These are phyloP conservation scores for Kwoniella dejecticola DNA, from an alignment of 768 basidiomycete species.

Conservation along the genomic window DNA sequence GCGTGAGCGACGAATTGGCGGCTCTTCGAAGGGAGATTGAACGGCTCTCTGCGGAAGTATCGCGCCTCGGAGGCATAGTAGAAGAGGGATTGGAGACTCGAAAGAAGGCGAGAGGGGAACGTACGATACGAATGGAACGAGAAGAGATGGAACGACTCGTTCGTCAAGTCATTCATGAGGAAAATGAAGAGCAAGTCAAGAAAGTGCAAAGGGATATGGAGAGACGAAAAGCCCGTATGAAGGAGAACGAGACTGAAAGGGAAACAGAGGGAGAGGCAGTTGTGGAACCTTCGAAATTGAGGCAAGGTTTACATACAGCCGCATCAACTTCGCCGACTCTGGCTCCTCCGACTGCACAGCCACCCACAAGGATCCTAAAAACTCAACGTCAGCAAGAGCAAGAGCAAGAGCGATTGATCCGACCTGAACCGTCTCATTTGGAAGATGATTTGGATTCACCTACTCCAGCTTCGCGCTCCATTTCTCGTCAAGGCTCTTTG, in stretches of 20 bases:
- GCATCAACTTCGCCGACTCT: constrained; percentile 25
- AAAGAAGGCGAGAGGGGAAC: constrained; percentile 61
- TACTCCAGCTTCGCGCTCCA: constrained; percentile 16
- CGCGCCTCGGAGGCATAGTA: constrained; percentile 79
- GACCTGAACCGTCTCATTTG: constrained; percentile 27
- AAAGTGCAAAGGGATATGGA: constrained; percentile 65
- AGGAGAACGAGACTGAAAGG: constrained; percentile 51
- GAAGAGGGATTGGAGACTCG: constrained; percentile 82
- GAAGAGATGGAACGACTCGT: constrained; percentile 31
- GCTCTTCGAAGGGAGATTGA: constrained; percentile 75
- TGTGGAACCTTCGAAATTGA: constrained; percentile 37
- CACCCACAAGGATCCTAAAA: constrained; percentile 21
- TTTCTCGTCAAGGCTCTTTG: constrained; percentile 7
- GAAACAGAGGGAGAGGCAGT: too few species aligned
- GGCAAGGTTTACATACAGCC: constrained; percentile 42
- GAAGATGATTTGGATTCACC: constrained; percentile 20
- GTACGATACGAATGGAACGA: constrained; percentile 36
- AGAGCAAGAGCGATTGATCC: constrained; percentile 2
- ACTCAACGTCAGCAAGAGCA: background rate
- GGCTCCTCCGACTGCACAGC: constrained; percentile 34
- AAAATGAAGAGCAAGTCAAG: constrained; percentile 62
- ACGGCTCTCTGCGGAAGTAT: constrained; percentile 78
- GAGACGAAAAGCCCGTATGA: constrained; percentile 42
- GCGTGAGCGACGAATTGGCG: constrained; percentile 57
- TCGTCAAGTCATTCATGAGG: constrained; percentile 27